A percentile compares a stretch with the other conserved stretches of the same genome.
Evolutionary conservation across 1,284 basidiomycete genomes (phyloP).

Genomic region (Taiwanofungus camphoratus): DNA sequence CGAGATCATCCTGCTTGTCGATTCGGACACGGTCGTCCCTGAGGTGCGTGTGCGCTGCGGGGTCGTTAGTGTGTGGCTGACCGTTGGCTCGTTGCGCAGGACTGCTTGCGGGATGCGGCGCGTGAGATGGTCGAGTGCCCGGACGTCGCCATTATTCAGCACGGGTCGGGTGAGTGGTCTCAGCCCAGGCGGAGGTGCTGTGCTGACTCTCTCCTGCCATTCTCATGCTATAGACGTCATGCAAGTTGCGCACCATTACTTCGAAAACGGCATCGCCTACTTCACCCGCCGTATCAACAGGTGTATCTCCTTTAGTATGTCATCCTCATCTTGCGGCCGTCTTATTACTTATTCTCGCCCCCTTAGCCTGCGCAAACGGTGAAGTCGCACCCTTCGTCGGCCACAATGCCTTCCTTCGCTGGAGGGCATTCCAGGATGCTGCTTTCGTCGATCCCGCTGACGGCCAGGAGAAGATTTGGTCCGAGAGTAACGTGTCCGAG

Average conservation of each 20-base stretch:
- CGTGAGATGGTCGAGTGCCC: conserved; percentile 50
- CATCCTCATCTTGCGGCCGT: neutral
- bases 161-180: conserved; percentile 31
- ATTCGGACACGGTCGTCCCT: conserved; percentile 54
- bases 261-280: conserved; percentile 54
- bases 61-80: too few relatives aligned
- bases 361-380: conserved; percentile 39
- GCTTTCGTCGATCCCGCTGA: conserved; percentile 41
- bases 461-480: conserved; percentile 47
- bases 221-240: conserved; percentile 34
- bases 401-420: conserved; percentile 56
- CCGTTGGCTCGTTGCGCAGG: conserved; percentile 29
- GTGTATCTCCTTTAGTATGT: conserved; percentile 36
- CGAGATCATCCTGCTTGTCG: conserved; percentile 42
- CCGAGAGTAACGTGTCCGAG: conserved; percentile 53
- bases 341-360: neutral
- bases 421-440: conserved; percentile 50
- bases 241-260: conserved; percentile 54
- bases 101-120: conserved; percentile 53
- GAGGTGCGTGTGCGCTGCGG: conserved; percentile 27
- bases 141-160: conserved; percentile 47
- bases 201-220: neutral
- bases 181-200: neutral
- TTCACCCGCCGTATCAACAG: conserved; percentile 47
- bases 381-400: conserved; percentile 55